These are phyloP conservation scores for Mrakia gelida DNA, from an alignment of 768 basidiomycete genomes.

Conservation along the genomic window DNA sequence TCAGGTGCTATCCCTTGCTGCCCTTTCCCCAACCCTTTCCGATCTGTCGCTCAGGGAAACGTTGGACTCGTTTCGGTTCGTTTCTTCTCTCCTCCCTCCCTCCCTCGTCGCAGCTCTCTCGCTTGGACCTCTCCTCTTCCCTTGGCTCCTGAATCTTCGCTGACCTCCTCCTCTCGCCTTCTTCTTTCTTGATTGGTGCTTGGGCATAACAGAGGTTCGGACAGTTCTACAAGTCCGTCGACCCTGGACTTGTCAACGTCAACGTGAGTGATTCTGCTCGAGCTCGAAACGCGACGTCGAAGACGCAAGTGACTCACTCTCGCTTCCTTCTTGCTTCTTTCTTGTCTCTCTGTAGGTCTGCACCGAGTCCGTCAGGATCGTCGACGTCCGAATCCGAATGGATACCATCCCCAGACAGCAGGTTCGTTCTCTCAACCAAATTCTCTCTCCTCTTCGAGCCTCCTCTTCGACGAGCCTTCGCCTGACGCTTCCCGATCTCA, in stretches of 20 bases:
- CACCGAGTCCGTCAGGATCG: constrained; percentile 76
- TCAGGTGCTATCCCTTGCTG: constrained; percentile 31
- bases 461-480: no score
- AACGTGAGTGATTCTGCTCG: background rate
- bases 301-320: background rate
- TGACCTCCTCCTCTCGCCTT: background rate
- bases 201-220: constrained; percentile 10
- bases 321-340: background rate
- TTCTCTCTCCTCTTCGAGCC: no score
- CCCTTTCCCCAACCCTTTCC: constrained; percentile 43
- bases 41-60: constrained; percentile 61
- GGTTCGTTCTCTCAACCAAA: background rate
- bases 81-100: no score
- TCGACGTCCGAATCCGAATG: constrained; percentile 96
- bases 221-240: constrained; percentile 28
- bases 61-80: constrained; percentile 72
- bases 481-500: background rate
- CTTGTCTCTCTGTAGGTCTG: constrained; percentile 79
- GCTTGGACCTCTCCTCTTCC: no score
- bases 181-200: background rate
- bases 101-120: no score
- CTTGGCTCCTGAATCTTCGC: background rate
- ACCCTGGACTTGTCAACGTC: constrained; percentile 31
- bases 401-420: constrained; percentile 77
- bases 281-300: background rate